A percentile compares a stretch with the other conserved stretches of the same genome.
These are phyloP conservation scores for Thraustotheca clavata DNA, from an alignment of 352 stramenopile genomes.

Conservation along the genomic window DNA sequence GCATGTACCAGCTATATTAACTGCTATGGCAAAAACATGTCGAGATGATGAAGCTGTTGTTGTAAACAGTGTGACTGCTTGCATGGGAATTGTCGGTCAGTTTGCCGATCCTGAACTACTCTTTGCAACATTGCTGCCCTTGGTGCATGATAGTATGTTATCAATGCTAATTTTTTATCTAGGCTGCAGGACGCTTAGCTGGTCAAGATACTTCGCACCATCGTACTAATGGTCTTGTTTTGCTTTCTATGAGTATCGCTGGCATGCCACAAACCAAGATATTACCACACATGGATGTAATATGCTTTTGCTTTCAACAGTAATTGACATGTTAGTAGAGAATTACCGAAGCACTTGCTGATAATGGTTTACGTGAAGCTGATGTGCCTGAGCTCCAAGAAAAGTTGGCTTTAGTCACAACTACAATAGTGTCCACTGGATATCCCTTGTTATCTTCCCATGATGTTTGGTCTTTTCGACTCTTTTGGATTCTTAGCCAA, in stretches of 20 bases:
- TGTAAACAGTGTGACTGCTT: conserved; percentile 50
- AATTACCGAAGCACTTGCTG: conserved; percentile 65
- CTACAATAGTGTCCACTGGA: conserved; percentile 51
- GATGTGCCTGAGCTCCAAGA: conserved; percentile 63
- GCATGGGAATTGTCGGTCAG: conserved; percentile 49
- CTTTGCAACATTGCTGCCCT: conserved; percentile 57
- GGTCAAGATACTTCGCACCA: conserved; percentile 72
- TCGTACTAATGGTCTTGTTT: conserved; percentile 64
- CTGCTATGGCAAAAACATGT: conserved; percentile 58
- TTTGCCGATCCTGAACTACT: conserved; percentile 70
- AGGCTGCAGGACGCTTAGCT: conserved; percentile 45
- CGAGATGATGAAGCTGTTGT: conserved; percentile 63
- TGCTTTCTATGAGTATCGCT: conserved; percentile 73
- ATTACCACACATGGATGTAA: conserved; percentile 46
- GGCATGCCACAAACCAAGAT: conserved; percentile 62
- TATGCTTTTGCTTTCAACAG: not conserved
- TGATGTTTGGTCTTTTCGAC: conserved; percentile 47
- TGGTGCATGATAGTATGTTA: conserved; percentile 28
- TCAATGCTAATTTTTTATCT: not conserved
- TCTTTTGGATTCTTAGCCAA: conserved; percentile 78
- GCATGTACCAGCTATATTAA: conserved; percentile 66
- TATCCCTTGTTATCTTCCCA: conserved; percentile 31
- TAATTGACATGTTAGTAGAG: conserved; percentile 24
- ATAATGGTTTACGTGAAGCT: conserved; percentile 56
- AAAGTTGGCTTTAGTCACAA: conserved; percentile 34